A percentile compares a stretch with the other conserved stretches of the same genome.
phyloP scores from a whole-genome alignment of 179 eudicot genomes.

The Sideroxylon spinosum region DNA sequence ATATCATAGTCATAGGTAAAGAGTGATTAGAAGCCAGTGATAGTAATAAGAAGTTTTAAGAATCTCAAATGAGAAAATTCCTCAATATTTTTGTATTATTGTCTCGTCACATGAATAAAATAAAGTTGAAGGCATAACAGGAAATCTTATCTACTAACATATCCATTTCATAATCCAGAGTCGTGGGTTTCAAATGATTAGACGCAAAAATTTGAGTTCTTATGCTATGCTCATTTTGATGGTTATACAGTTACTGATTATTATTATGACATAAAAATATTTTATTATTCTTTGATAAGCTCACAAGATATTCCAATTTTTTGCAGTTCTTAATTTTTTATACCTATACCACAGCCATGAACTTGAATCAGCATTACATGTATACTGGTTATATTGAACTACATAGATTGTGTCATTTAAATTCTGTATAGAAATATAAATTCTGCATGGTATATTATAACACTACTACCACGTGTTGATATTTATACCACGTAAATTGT shows the following conservation, averaged over 20 bases:
- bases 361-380: neutral
- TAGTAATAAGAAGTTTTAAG: neutral
- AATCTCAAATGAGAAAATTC: neutral
- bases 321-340: neutral
- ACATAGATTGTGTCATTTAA: neutral
- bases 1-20: neutral
- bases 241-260: neutral
- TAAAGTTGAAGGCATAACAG: neutral
- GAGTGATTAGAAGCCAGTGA: neutral
- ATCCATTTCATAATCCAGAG: neutral
- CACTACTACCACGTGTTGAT: neutral
- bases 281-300: neutral
- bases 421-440: neutral
- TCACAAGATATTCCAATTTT: neutral
- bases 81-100: neutral
- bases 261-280: neutral
- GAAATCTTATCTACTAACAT: neutral
- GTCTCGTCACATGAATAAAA: neutral
- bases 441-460: too few species aligned
- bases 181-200: neutral
- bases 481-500: neutral
- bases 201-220: neutral
- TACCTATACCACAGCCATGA: neutral
- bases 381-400: neutral
- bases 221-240: neutral